Evolutionary conservation across 257 asterid species (phyloP), one percentile per base, ranked within the genome.

Genomic region (Haberlea rhodopensis): DNA sequence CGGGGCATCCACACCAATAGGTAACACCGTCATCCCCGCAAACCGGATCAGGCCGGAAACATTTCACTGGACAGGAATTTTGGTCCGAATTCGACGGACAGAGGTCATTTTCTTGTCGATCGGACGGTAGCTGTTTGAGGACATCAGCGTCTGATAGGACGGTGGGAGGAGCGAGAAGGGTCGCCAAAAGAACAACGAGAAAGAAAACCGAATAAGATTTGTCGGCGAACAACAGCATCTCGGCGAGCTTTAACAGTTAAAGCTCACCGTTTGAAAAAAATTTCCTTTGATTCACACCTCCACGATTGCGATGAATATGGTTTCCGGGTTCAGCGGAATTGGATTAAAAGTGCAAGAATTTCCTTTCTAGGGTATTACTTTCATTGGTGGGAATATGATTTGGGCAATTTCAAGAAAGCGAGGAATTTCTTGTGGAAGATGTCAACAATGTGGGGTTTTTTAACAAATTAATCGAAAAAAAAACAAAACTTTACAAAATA

Each of bases 1-100:
- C 98, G 18, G 90, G 85, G 78, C 98, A 91, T 56, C 98, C 98
- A 73, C 98, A 91, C 98, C 98, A 91, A 64, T 91, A 91, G 67
- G 96, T 91, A 21, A 82, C 77, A 37, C 96, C 95, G 58, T 91
- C 87, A 16, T 68, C 84, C 11, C 96, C 98, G 73, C 98, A 91
- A 19, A 89, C 98, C 43, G 98, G 98, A 64, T 89, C 95, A 51
- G 96, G 80, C 8, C 95, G 87, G 81, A 91, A 91, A 66, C 98
- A 91, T 55, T 85, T 89, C 21, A 87, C 82, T 26, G 96, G 96
- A 67, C 98, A 91, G 25, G 70, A 70, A 18, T 71, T 78, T 40
- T 73, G 61, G 5, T 52, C 74, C 5, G 48, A 37, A 70, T 52
- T 34, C 60, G 56, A 34, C 65, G 92, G 85, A 66, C 96, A 90